A percentile compares a stretch with the other conserved stretches of the same genome.
Evolutionary conservation across 2,329 filamentous ascomycete species (phyloP).

Genomic region (Claviceps paspali): DNA sequence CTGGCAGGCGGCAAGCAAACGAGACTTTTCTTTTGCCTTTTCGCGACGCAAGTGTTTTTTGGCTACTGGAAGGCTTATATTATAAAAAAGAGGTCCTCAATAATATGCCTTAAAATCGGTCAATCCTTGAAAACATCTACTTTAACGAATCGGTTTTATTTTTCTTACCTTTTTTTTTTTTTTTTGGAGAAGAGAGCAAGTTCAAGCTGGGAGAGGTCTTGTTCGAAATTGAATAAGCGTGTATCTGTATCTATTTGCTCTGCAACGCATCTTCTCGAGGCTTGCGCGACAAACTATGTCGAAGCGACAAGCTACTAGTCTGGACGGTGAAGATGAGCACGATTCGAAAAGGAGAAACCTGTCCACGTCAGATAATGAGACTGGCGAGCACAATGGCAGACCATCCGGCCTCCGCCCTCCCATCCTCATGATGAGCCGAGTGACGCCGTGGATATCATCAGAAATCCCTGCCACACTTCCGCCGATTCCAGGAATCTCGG

Average conservation of each 20-base stretch:
- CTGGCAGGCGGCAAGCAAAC: too few species aligned
- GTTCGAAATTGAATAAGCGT: not conserved
- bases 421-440: conserved; percentile 5
- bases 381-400: not conserved
- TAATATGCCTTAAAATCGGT: too few species aligned
- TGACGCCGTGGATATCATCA: conserved; percentile 34
- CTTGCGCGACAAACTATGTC: conserved; percentile 1
- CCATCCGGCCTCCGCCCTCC: not conserved
- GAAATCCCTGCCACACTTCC: conserved; percentile 35
- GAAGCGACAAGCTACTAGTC: conserved; percentile 1
- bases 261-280: not conserved
- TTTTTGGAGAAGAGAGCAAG: too few species aligned
- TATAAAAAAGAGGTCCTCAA: too few species aligned
- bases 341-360: conserved; percentile 6
- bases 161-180: too few species aligned
- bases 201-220: too few species aligned
- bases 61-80: too few species aligned
- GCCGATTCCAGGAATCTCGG: conserved; percentile 43
- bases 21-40: too few species aligned
- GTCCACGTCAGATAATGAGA: not conserved
- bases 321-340: not conserved
- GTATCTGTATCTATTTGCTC: not conserved
- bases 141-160: not conserved
- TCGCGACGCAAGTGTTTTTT: too few species aligned
- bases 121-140: too few species aligned